Conservation (phyloP, 257 asterid species). For the Nicotiana otophora region DNA sequence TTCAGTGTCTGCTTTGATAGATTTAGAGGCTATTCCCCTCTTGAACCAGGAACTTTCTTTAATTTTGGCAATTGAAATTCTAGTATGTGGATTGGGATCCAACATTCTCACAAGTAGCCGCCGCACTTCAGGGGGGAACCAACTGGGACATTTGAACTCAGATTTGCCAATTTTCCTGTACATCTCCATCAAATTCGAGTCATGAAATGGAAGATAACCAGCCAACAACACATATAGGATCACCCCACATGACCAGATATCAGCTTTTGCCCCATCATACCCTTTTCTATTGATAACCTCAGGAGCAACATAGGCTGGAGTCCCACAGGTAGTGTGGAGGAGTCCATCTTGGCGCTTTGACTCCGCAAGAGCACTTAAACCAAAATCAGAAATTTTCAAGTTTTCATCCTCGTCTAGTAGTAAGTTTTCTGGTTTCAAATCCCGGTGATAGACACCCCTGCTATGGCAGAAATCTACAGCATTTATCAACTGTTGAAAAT, state of each 20-base stretch:
- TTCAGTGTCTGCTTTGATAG: background rate
- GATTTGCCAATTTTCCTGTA: conserved; percentile 21
- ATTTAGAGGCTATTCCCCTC: background rate
- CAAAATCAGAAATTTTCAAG: conserved; percentile 25
- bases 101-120: conserved; percentile 20
- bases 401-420: conserved; percentile 19
- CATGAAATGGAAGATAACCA: too few species aligned
- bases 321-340: conserved; percentile 23
- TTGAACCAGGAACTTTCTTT: conserved; percentile 18
- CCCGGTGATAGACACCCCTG: conserved; percentile 26
- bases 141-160: conserved; percentile 24
- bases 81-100: conserved; percentile 25
- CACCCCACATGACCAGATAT: conserved; percentile 31
- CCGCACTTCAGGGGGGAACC: conserved; percentile 24
- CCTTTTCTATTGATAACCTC: conserved; percentile 22
- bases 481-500: conserved; percentile 21
- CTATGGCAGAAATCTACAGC: conserved; percentile 24
- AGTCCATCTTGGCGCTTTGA: conserved; percentile 20
- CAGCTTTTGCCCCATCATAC: conserved; percentile 5
- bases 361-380: conserved; percentile 23
- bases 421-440: conserved; percentile 24
- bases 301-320: conserved; percentile 16
- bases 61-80: conserved; percentile 22
- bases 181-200: background rate
- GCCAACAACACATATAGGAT: conserved; percentile 8